phyloP scores from a whole-genome alignment of 2,329 filamentous ascomycete genomes.

The Diplodia sapinea region DNA sequence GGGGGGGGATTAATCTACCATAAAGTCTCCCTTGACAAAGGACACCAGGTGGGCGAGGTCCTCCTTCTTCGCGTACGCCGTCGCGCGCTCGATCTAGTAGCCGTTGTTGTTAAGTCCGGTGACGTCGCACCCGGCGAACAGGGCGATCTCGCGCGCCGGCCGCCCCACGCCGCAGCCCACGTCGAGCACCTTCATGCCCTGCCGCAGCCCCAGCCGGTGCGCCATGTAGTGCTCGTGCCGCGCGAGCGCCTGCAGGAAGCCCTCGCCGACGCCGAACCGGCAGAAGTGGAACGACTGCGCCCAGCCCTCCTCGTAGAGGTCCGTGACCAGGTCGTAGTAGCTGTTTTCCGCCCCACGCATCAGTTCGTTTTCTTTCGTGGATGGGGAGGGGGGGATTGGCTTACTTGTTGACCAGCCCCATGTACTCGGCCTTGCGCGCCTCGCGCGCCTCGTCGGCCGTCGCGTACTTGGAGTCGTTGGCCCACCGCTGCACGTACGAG shows the following conservation, averaged over 20 bases:
- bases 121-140: slow-evolving; percentile 88
- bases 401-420: slow-evolving; percentile 84
- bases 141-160: slow-evolving; percentile 92
- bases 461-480: slow-evolving; percentile 89
- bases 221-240: slow-evolving; percentile 98
- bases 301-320: slow-evolving; percentile 97
- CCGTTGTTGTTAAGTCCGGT: slow-evolving; percentile 98
- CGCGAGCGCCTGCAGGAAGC: slow-evolving; percentile 88
- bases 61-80: slow-evolving; percentile 80
- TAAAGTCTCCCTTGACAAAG: slow-evolving; percentile 96
- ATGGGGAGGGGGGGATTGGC: not conserved
- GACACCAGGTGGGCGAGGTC: slow-evolving; percentile 77
- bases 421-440: slow-evolving; percentile 84
- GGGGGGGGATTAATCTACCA: no score
- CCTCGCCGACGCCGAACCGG: slow-evolving; percentile 84
- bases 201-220: slow-evolving; percentile 81
- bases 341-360: slow-evolving; percentile 53
- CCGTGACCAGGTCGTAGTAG: slow-evolving; percentile 95
- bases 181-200: slow-evolving; percentile 88
- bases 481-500: slow-evolving; percentile 97
- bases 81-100: slow-evolving; percentile 95
- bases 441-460: slow-evolving; percentile 81
- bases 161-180: slow-evolving; percentile 97
- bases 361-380: no score
- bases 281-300: slow-evolving; percentile 97